Evolutionary conservation across 768 basidiomycete species (phyloP).

Genomic region (Amanita subjunquillea): DNA sequence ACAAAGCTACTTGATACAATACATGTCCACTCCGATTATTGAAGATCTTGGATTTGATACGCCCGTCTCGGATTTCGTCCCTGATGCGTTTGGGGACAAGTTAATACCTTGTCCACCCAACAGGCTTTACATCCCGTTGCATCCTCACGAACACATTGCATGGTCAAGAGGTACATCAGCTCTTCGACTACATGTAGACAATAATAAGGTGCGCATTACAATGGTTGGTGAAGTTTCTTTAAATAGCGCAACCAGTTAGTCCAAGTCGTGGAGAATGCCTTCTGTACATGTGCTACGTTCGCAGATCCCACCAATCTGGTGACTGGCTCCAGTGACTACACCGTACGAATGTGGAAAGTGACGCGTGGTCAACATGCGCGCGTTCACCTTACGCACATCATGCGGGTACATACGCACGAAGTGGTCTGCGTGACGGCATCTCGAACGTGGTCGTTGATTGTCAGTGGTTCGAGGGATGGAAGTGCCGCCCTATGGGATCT

Average conservation of each 20-base stretch:
- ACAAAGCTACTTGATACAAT: not conserved
- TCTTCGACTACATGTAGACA: slow-evolving; percentile 53
- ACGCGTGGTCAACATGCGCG: slow-evolving; percentile 24
- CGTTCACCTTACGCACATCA: slow-evolving; percentile 51
- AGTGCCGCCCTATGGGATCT: slow-evolving; percentile 87
- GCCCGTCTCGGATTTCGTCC: slow-evolving; percentile 38
- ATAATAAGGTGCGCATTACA: slow-evolving; percentile 38
- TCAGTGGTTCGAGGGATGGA: slow-evolving; percentile 82
- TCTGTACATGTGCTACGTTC: slow-evolving; percentile 67
- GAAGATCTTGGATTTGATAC: slow-evolving; percentile 38
- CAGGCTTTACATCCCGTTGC: slow-evolving; percentile 43
- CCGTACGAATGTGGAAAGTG: slow-evolving; percentile 76
- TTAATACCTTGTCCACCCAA: slow-evolving; percentile 56
- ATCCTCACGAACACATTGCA: slow-evolving; percentile 58
- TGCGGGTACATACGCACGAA: slow-evolving; percentile 69
- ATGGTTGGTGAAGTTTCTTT: not conserved
- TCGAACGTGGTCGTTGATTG: slow-evolving; percentile 69
- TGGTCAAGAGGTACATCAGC: slow-evolving; percentile 51
- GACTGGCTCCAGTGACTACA: slow-evolving; percentile 73
- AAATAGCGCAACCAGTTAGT: slow-evolving; percentile 33
- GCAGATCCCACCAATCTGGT: slow-evolving; percentile 65
- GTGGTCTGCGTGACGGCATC: slow-evolving; percentile 66
- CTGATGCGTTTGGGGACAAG: slow-evolving; percentile 49
- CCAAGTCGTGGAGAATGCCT: slow-evolving; percentile 69
- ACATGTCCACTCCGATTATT: not conserved